These are phyloP conservation scores for Fusarium verticillioides DNA, from an alignment of 2,329 filamentous ascomycete genomes.

Conservation along the genomic window DNA sequence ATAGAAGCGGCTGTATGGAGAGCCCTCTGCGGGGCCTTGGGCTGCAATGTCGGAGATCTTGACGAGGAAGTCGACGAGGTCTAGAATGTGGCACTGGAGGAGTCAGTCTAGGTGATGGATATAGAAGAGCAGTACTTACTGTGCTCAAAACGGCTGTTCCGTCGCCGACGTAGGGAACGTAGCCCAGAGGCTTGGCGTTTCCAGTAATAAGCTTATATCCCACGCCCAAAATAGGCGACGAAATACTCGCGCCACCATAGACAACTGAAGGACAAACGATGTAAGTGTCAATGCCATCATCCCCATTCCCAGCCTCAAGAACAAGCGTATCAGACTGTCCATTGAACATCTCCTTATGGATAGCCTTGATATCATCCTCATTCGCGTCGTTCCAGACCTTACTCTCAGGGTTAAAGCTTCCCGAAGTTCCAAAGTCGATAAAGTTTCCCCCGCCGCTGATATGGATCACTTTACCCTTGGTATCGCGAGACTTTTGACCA, in stretches of 20 bases:
- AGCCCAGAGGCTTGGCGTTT: neutral
- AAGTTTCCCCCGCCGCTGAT: constrained; percentile 15
- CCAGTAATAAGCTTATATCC: neutral
- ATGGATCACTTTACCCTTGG: neutral
- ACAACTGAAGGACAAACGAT: constrained; percentile 6
- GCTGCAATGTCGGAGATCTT: neutral
- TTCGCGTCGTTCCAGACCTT: constrained; percentile 18
- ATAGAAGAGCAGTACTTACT: neutral
- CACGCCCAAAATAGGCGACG: neutral
- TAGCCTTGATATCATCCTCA: constrained; percentile 10
- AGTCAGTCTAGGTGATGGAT: neutral
- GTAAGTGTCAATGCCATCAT: neutral
- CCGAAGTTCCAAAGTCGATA: constrained; percentile 13
- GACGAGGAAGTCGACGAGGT: constrained; percentile 1
- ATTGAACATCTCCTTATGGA: constrained; percentile 19
- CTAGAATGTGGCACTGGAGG: neutral
- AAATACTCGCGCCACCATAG: neutral
- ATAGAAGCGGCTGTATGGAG: constrained; percentile 13
- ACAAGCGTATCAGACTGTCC: constrained; percentile 2
- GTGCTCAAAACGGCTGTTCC: constrained; percentile 7
- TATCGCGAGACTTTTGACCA: neutral
- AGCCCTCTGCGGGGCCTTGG: neutral
- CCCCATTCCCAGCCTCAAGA: neutral
- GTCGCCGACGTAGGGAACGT: constrained; percentile 4
- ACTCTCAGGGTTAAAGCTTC: neutral